Base-by-base conservation (phyloP, 2,329 filamentous ascomycete genomes). In the Hirsutella rhossiliensis region DNA sequence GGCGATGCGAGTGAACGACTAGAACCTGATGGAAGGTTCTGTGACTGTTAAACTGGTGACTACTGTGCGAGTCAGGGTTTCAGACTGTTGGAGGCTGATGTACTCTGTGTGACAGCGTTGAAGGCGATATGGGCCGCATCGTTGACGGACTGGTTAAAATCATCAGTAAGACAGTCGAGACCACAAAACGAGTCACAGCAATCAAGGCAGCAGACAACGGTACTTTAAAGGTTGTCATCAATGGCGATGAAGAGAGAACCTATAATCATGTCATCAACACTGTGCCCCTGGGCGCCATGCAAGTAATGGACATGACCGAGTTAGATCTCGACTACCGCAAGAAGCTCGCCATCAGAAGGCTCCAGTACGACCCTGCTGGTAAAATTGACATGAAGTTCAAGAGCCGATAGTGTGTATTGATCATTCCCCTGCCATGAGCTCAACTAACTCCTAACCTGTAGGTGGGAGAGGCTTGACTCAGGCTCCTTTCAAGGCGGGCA, bases 301-400 rank as follows among this genome's bases (percentile, higher is more conserved):
- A 55, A 41, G 50, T 46, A 15, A 55, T 56, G 43, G 47, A 56
- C 39, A 50, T 47, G 47, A 28, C 11, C 11, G 53, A 58, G 5
- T 49, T 58, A 2, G 48, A 50, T 1, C 51, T 62, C 0, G 47
- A 47, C 2, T 61, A 56, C 47, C 54, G 50, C 1, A 53, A 55
- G 1, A 58, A 60, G 31, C 51, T 51, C 3, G 59, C 59, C 0
- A 61, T 62, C 3, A 51, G 59, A 6, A 50, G 51, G 3, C 46
- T 62, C 11, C 55, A 55, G 4, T 60, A 61, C 9, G 58, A 59
- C 3, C 53, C 54, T 0, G 53, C 57, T 0, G 48, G 48, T 2
- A 62, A 62, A 38, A 55, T 62, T 2, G 59, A 45, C 1, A 51
- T 61, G 19, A 62, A 61, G 32, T 68, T 67, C 43, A 54, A 57